Evolutionary conservation across 495 filamentous ascomycete species (phyloP).

Genomic region (Hyphodiscus hymeniophilus): DNA sequence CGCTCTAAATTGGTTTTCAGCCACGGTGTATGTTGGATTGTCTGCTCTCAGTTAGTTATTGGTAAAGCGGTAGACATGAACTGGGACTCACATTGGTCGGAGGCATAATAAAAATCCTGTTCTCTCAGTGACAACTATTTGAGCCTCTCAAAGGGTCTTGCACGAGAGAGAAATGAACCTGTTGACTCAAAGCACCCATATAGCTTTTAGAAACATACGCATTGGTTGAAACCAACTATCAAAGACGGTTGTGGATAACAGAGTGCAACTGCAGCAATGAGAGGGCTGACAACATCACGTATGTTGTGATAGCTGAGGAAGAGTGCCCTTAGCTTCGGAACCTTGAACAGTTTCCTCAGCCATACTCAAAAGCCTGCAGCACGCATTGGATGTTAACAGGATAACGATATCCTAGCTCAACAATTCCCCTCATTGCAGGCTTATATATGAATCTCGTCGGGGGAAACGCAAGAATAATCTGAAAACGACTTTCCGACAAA

Average conservation of each 20-base stretch:
- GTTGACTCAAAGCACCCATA: slow-evolving; percentile 31
- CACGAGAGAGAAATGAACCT: slow-evolving; percentile 45
- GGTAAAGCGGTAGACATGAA: not conserved
- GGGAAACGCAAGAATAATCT: too few species aligned
- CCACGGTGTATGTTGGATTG: slow-evolving; percentile 37
- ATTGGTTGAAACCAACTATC: slow-evolving; percentile 14
- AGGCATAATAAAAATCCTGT: slow-evolving; percentile 42
- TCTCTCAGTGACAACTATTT: slow-evolving; percentile 45
- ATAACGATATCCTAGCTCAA: too few species aligned
- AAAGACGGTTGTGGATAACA: slow-evolving; percentile 12
- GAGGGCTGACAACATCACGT: slow-evolving; percentile 4
- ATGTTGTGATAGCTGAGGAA: not conserved
- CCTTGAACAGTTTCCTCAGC: too few species aligned
- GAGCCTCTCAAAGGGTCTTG: slow-evolving; percentile 53
- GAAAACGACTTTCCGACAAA: too few species aligned
- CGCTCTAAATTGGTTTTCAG: slow-evolving; percentile 47
- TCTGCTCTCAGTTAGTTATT: slow-evolving; percentile 15
- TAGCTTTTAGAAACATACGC: slow-evolving; percentile 14
- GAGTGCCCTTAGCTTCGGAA: not conserved
- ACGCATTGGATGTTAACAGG: too few species aligned
- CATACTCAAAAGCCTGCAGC: too few species aligned
- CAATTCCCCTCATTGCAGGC: too few species aligned
- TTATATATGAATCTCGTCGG: too few species aligned
- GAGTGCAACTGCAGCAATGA: slow-evolving; percentile 9
- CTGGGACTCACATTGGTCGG: slow-evolving; percentile 36